Conservation (phyloP, 2,329 filamentous ascomycete species). For the Colletotrichum filicis region DNA sequence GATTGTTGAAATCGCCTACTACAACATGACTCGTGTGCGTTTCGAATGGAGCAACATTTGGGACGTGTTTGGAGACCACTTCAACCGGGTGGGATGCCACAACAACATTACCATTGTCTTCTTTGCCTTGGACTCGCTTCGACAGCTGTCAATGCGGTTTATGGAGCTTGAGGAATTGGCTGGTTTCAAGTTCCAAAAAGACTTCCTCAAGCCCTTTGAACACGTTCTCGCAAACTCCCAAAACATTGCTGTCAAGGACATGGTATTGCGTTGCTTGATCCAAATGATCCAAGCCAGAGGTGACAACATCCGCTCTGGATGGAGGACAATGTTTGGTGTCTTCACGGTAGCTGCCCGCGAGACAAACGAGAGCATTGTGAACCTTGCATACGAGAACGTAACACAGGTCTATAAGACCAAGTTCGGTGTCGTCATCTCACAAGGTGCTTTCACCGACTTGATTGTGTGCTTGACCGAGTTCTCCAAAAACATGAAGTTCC, state of each 20-base stretch:
- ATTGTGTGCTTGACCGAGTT: slow-evolving; percentile 98
- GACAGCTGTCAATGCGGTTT: slow-evolving; percentile 97
- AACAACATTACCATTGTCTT: slow-evolving; percentile 97
- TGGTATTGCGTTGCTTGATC: slow-evolving; percentile 94
- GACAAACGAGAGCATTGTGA: slow-evolving; percentile 94
- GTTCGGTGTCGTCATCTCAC: slow-evolving; percentile 95
- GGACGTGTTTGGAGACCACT: slow-evolving; percentile 97
- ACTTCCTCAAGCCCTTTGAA: slow-evolving; percentile 98
- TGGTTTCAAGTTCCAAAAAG: slow-evolving; percentile 99
- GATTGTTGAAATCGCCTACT: slow-evolving; percentile 98
- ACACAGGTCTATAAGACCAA: slow-evolving; percentile 94
- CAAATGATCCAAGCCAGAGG: slow-evolving; percentile 99
- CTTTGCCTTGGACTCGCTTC: slow-evolving; percentile 93
- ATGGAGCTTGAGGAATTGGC: slow-evolving; percentile 98
- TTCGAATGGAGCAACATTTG: slow-evolving; percentile 99
- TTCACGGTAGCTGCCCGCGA: slow-evolving; percentile 96
- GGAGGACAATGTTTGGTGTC: slow-evolving; percentile 99
- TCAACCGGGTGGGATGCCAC: slow-evolving; percentile 97
- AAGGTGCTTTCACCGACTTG: slow-evolving; percentile 95
- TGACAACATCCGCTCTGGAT: slow-evolving; percentile 96
- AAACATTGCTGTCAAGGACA: slow-evolving; percentile 94
- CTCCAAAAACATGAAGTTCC: slow-evolving; percentile 97
- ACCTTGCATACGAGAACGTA: slow-evolving; percentile 96
- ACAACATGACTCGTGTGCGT: slow-evolving; percentile 98
- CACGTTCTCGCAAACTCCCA: slow-evolving; percentile 95